Percentiles rank a stretch among this genome's conserved stretches.
phyloP scores from a whole-genome alignment of 225 moss, liverwort and hornwort genomes.

The Sphagnum contortum region DNA sequence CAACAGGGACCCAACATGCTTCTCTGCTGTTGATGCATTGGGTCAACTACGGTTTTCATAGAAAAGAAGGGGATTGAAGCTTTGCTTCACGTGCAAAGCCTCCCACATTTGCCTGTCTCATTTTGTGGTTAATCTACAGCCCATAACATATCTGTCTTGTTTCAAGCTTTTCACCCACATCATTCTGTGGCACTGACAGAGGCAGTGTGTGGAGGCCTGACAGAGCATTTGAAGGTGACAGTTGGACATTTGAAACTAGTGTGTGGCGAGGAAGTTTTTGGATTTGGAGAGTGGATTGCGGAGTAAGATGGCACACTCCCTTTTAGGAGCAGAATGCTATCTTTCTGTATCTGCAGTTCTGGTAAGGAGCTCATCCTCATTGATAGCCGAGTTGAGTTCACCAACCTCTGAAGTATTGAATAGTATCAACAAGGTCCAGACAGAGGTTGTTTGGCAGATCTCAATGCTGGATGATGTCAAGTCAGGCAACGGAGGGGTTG shows the following conservation, averaged over 20 bases:
- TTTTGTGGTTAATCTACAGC: constrained; percentile 95
- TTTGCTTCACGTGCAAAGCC: constrained; percentile 74
- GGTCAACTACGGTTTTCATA: constrained; percentile 84
- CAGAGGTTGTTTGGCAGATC: constrained; percentile 84
- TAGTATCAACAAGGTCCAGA: constrained; percentile 72
- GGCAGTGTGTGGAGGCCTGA: constrained; percentile 73
- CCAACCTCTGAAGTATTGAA: constrained; percentile 54
- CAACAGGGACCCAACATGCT: constrained; percentile 98
- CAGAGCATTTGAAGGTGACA: constrained; percentile 57
- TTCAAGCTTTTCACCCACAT: constrained; percentile 88
- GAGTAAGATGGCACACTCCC: constrained; percentile 57
- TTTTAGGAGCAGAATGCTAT: constrained; percentile 87
- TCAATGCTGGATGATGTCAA: constrained; percentile 75
- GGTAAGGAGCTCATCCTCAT: constrained; percentile 71
- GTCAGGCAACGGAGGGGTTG: constrained; percentile 43
- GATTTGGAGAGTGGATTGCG: constrained; percentile 48
- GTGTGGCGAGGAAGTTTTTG: constrained; percentile 50
- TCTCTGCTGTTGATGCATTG: constrained; percentile 65
- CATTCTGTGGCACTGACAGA: constrained; percentile 67
- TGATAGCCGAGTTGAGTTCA: constrained; percentile 84
- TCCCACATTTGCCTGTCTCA: constrained; percentile 78
- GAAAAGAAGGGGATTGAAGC: constrained; percentile 96
- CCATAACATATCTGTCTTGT: constrained; percentile 93
- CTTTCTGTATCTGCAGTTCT: constrained; percentile 78
- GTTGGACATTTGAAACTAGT: constrained; percentile 44